Evolutionary conservation across 345 rosid genomes (phyloP).

Genomic region (Eucalyptus virginea): DNA sequence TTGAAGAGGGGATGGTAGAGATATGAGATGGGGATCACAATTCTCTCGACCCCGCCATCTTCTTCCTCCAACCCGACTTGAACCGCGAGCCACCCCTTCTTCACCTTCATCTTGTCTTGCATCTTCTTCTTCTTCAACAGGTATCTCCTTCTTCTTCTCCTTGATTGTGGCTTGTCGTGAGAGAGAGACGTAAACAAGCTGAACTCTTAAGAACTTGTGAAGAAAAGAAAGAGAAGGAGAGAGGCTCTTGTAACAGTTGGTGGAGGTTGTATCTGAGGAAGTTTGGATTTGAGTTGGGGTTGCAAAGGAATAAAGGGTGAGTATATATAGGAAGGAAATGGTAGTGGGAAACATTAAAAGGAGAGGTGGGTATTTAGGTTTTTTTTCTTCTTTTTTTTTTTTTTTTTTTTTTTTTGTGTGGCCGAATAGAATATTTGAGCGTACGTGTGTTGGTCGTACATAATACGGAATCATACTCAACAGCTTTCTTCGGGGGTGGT

Average conservation of each 20-base stretch:
- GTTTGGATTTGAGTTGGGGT: neutral
- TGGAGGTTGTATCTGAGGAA: neutral
- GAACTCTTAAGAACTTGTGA: neutral
- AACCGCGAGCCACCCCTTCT: conserved; percentile 41
- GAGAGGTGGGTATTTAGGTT: neutral
- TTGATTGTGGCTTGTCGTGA: neutral
- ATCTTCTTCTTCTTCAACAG: neutral
- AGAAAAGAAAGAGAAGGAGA: neutral
- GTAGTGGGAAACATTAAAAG: neutral
- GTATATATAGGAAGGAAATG: neutral
- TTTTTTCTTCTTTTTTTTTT: neutral
- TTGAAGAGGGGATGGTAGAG: conserved; percentile 41
- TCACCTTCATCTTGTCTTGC: conserved; percentile 23
- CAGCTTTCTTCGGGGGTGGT: neutral
- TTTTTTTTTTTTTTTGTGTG: neutral
- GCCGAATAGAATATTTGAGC: neutral
- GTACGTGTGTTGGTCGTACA: neutral
- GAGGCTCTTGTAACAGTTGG: neutral
- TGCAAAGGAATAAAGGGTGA: neutral
- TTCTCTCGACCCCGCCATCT: conserved; percentile 1
- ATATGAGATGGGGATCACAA: conserved; percentile 26
- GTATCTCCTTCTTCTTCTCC: neutral
- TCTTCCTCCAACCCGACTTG: conserved; percentile 33
- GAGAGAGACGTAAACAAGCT: neutral
- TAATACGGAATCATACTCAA: neutral